phyloP scores from a whole-genome alignment of 352 stramenopile genomes.

The Phytophthora citrophthora region DNA sequence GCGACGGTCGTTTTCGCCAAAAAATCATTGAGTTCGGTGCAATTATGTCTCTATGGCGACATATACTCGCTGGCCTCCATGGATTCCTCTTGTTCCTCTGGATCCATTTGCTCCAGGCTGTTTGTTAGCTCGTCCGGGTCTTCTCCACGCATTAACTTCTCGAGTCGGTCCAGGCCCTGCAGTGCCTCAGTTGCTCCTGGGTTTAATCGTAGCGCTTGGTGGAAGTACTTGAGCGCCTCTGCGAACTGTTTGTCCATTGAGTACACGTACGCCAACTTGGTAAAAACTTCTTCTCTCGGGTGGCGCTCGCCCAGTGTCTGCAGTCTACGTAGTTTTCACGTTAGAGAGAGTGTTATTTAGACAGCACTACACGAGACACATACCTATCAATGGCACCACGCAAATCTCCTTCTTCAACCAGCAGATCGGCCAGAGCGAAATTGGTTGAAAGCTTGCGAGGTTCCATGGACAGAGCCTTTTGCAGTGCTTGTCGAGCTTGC shows the following conservation, averaged over 20 bases:
- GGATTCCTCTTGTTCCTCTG: conserved; percentile 60
- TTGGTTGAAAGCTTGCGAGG: conserved; percentile 63
- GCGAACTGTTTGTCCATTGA: conserved; percentile 72
- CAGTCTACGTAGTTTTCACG: conserved; percentile 32
- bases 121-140: conserved; percentile 74
- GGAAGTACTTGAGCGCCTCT: conserved; percentile 74
- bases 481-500: conserved; percentile 63
- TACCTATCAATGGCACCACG: conserved; percentile 66
- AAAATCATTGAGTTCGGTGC: conserved; percentile 1
- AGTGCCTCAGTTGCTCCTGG: conserved; percentile 55
- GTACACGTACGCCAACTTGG: conserved; percentile 78
- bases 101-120: conserved; percentile 66
- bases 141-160: conserved; percentile 83
- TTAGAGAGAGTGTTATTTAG: too few species aligned
- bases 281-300: conserved; percentile 71
- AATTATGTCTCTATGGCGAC: conserved; percentile 26
- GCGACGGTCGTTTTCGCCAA: conserved; percentile 5
- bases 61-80: conserved; percentile 62
- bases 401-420: conserved; percentile 64
- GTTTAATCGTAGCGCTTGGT: conserved; percentile 70
- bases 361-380: neutral
- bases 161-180: conserved; percentile 67
- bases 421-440: conserved; percentile 75
- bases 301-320: conserved; percentile 50
- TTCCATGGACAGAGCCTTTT: conserved; percentile 67